Conservation (phyloP, 768 basidiomycete species). For the Clavaria fumosa region DNA sequence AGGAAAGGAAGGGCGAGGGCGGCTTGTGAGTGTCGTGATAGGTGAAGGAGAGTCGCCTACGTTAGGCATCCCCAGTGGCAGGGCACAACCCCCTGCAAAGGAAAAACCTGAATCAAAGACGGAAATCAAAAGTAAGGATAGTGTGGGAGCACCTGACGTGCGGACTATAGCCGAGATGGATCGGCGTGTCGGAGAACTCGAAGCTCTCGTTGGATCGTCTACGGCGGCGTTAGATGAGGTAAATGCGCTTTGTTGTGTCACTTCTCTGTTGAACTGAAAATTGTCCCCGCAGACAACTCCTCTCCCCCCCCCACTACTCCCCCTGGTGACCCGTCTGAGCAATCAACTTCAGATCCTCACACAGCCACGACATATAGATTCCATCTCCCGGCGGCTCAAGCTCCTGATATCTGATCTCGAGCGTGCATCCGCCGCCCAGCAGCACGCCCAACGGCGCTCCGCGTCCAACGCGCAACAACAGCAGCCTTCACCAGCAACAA, state of each 20-base stretch:
- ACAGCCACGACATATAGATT: conserved; percentile 92
- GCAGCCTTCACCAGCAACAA: no score
- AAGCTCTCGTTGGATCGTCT: conserved; percentile 72
- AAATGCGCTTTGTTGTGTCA: conserved; percentile 12
- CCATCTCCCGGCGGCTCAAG: conserved; percentile 86
- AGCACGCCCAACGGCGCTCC: conserved; percentile 29
- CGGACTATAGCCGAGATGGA: conserved; percentile 62
- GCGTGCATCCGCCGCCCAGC: conserved; percentile 45
- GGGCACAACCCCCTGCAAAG: conserved; percentile 10
- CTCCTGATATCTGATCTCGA: conserved; percentile 87
- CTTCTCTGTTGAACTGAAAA: not conserved
- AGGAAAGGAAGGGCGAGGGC: conserved; percentile 48
- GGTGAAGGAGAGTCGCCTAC: conserved; percentile 16
- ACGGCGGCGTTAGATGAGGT: conserved; percentile 74
- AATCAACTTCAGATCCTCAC: conserved; percentile 78
- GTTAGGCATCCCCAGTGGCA: conserved; percentile 11
- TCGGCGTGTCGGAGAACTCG: conserved; percentile 67
- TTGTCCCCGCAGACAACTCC: conserved; percentile 37
- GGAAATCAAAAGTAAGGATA: conserved; percentile 5
- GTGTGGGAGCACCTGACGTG: conserved; percentile 23
- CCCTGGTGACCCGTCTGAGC: conserved; percentile 68
- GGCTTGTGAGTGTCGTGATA: conserved; percentile 44
- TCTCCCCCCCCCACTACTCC: conserved; percentile 67
- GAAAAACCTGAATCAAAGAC: conserved; percentile 8
- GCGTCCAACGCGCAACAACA: conserved; percentile 21